A percentile compares a stretch with the other conserved stretches of the same genome.
phyloP scores from a whole-genome alignment of 2,329 filamentous ascomycete genomes.

The Aspergillus sclerotialis region DNA sequence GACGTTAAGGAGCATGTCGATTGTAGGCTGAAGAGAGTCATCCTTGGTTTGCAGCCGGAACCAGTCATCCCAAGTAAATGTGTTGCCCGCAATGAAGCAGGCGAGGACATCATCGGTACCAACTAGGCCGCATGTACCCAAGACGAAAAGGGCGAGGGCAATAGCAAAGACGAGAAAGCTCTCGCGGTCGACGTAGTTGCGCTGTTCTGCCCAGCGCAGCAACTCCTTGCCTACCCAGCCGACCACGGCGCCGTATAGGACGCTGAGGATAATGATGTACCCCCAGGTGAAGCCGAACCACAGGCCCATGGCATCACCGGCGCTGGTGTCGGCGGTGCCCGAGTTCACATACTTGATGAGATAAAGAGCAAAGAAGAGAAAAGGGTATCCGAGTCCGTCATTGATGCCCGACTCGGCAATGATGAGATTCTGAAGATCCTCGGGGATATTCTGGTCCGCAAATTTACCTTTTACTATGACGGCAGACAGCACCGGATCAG shows the following conservation, averaged over 20 bases:
- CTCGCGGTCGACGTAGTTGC: slow-evolving; percentile 69
- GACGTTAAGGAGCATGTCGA: slow-evolving; percentile 20
- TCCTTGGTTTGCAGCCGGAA: slow-evolving; percentile 9
- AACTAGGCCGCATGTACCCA: slow-evolving; percentile 18
- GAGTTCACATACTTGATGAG: slow-evolving; percentile 63
- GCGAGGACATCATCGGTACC: slow-evolving; percentile 21
- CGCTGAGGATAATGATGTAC: slow-evolving; percentile 67
- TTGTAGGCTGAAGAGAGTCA: slow-evolving; percentile 12
- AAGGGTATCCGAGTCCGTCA: slow-evolving; percentile 75
- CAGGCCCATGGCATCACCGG: slow-evolving; percentile 56
- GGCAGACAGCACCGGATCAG: slow-evolving; percentile 73
- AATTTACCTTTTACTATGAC: slow-evolving; percentile 83
- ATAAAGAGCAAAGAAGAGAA: slow-evolving; percentile 63
- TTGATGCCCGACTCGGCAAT: slow-evolving; percentile 74
- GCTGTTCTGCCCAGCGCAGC: slow-evolving; percentile 69
- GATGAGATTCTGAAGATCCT: slow-evolving; percentile 66
- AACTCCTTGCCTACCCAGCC: slow-evolving; percentile 72
- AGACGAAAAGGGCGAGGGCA: slow-evolving; percentile 51
- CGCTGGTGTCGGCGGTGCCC: slow-evolving; percentile 46
- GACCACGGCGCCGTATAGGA: slow-evolving; percentile 50
- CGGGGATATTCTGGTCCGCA: slow-evolving; percentile 75
- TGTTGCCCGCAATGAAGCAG: slow-evolving; percentile 20
- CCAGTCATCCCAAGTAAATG: slow-evolving; percentile 12
- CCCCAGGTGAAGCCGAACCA: slow-evolving; percentile 78
- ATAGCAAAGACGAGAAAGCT: slow-evolving; percentile 77